phyloP scores from a whole-genome alignment of 441 rosid species.

The Adansonia grandidieri region DNA sequence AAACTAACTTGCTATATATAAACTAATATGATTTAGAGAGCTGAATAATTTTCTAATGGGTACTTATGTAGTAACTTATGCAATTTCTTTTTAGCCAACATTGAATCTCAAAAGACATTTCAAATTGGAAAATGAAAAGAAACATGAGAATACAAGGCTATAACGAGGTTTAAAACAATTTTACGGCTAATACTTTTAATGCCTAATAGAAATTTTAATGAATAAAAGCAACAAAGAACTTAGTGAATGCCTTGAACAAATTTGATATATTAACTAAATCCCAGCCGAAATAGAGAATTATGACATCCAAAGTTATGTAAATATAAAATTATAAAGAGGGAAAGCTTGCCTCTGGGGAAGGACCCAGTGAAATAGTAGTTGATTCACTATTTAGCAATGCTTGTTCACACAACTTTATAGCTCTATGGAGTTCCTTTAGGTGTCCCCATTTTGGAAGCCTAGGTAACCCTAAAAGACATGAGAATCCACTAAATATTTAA shows the following conservation, averaged over 20 bases:
- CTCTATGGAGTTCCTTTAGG: slow-evolving; percentile 83
- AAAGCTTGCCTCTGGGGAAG: slow-evolving; percentile 65
- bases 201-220: not conserved
- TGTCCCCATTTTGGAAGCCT: slow-evolving; percentile 98
- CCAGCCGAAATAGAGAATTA: not conserved
- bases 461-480: slow-evolving; percentile 61
- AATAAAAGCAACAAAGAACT: not conserved
- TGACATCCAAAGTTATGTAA: not conserved
- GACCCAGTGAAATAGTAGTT: slow-evolving; percentile 61
- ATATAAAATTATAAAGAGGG: not conserved
- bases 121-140: not conserved
- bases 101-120: slow-evolving; percentile 12
- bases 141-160: not conserved
- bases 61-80: not conserved
- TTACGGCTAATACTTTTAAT: not conserved
- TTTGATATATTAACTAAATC: not conserved
- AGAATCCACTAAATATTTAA: slow-evolving; percentile 21
- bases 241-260: not conserved
- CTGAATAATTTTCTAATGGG: not conserved
- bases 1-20: not conserved
- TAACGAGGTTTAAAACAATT: not conserved
- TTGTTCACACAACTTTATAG: slow-evolving; percentile 78
- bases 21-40: not conserved
- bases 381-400: slow-evolving; percentile 59
- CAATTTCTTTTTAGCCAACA: not conserved